These are phyloP conservation scores for Phialocephala sp. DNA, from an alignment of 2,329 filamentous ascomycete genomes.

Conservation along the genomic window DNA sequence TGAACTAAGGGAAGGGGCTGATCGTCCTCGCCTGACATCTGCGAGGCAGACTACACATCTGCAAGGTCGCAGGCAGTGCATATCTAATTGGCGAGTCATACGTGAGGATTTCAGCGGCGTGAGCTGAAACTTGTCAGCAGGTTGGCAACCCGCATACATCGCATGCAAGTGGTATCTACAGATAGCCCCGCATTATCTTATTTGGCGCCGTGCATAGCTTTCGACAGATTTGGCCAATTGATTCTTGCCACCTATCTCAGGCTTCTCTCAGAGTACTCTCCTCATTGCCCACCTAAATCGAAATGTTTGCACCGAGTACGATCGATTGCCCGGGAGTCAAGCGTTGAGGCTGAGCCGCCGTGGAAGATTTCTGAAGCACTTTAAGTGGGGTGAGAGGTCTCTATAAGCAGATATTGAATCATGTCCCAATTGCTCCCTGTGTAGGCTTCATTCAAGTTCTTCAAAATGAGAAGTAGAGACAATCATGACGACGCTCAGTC, in stretches of 20 bases:
- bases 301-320: neutral
- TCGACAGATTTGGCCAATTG: neutral
- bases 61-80: no score
- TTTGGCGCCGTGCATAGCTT: neutral
- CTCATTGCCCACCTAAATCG: neutral
- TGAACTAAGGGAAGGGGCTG: no score
- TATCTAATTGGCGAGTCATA: no score
- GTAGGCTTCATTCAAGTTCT: neutral
- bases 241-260: neutral
- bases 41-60: no score
- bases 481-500: neutral
- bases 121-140: neutral
- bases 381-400: neutral
- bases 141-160: neutral
- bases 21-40: no score
- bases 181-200: neutral
- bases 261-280: neutral
- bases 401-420: neutral
- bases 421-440: neutral
- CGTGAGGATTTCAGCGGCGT: neutral
- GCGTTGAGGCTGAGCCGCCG: neutral
- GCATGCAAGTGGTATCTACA: neutral
- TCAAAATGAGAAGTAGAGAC: neutral
- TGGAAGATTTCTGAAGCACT: neutral
- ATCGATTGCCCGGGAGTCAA: neutral